phyloP scores from a whole-genome alignment of 208 protist species.

The Wallacemonas sp. region DNA sequence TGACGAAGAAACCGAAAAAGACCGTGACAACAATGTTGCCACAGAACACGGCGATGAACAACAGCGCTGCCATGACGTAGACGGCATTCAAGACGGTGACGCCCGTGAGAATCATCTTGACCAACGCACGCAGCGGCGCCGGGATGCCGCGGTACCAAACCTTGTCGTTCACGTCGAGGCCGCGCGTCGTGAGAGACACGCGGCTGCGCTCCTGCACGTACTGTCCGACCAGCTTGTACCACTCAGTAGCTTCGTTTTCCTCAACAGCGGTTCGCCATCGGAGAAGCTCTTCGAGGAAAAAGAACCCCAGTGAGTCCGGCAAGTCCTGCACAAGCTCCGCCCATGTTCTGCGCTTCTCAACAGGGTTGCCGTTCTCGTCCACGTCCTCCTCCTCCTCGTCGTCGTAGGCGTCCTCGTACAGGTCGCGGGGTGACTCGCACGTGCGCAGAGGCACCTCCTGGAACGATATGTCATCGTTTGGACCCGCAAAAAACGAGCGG shows the following conservation, averaged over 20 bases:
- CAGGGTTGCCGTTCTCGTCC: background rate
- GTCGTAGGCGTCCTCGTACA: slow-evolving; percentile 7
- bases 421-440: slow-evolving; percentile 25
- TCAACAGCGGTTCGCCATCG: slow-evolving; percentile 47
- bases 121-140: slow-evolving; percentile 38
- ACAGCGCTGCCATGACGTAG: slow-evolving; percentile 48
- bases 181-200: slow-evolving; percentile 8
- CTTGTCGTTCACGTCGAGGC: slow-evolving; percentile 29
- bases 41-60: slow-evolving; percentile 49
- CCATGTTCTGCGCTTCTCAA: slow-evolving; percentile 30
- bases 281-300: slow-evolving; percentile 69
- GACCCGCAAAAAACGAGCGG: background rate
- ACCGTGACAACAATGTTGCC: slow-evolving; percentile 45
- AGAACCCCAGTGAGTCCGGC: slow-evolving; percentile 31
- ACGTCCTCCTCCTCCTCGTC: background rate
- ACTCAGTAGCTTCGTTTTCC: slow-evolving; percentile 31
- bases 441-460: slow-evolving; percentile 36
- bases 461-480: background rate
- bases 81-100: slow-evolving; percentile 41
- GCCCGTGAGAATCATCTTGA: slow-evolving; percentile 28
- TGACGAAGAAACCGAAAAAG: slow-evolving; percentile 64
- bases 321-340: slow-evolving; percentile 31
- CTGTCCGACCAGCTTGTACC: slow-evolving; percentile 39
- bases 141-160: slow-evolving; percentile 57
- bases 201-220: slow-evolving; percentile 20